Conservation (phyloP, 2,329 filamentous ascomycete genomes). For the Aspergillus latus region DNA sequence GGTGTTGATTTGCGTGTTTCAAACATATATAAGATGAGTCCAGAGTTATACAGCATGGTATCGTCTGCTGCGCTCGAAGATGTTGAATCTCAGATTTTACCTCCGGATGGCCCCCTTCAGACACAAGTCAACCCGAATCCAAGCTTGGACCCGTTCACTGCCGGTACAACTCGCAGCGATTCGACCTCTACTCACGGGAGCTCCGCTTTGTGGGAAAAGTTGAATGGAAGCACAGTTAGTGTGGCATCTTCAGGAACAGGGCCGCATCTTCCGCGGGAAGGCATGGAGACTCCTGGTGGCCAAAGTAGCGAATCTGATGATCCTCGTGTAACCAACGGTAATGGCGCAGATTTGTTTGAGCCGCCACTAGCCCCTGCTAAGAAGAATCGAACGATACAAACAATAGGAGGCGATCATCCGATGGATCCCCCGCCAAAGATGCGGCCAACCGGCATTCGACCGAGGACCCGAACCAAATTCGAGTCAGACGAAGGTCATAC, state of each 20-base stretch:
- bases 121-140: constrained; percentile 38
- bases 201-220: constrained; percentile 50
- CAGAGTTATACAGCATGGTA: constrained; percentile 59
- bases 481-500: constrained; percentile 42
- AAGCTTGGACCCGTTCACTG: constrained; percentile 46
- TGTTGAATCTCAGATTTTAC: constrained; percentile 19
- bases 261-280: constrained; percentile 48
- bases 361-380: constrained; percentile 46
- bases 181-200: constrained; percentile 37
- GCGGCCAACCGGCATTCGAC: constrained; percentile 53
- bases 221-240: constrained; percentile 48
- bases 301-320: constrained; percentile 47
- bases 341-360: constrained; percentile 39
- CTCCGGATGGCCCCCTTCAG: constrained; percentile 37
- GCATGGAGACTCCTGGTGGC: constrained; percentile 63
- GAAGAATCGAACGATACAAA: constrained; percentile 56
- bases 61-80: constrained; percentile 38
- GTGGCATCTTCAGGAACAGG: constrained; percentile 36
- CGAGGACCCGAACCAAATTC: constrained; percentile 41
- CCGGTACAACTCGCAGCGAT: constrained; percentile 35
- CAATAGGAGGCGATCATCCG: constrained; percentile 50
- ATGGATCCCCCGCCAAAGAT: constrained; percentile 64
- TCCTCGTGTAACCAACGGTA: constrained; percentile 35
- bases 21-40: constrained; percentile 79
- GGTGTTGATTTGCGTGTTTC: constrained; percentile 75